These are phyloP conservation scores for Loxodes magnus DNA, from an alignment of 73 alveolate species.

Conservation along the genomic window DNA sequence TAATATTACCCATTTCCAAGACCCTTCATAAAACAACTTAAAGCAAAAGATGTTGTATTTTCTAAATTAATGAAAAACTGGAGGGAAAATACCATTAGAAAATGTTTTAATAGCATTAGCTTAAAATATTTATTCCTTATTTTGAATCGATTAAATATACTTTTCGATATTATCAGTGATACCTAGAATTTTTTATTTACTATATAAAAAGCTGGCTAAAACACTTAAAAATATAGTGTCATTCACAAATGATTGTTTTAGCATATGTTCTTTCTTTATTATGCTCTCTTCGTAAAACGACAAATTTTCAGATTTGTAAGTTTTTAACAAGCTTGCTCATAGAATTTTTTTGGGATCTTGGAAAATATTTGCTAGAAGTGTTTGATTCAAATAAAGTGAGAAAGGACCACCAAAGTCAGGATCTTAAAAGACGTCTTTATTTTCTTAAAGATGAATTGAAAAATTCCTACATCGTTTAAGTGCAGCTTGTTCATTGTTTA, in stretches of 20 bases:
- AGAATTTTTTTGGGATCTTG: constrained; percentile 26
- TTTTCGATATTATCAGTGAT: too few relatives aligned
- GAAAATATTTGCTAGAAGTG: constrained; percentile 8
- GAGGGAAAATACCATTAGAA: constrained; percentile 97
- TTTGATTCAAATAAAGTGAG: constrained; percentile 18
- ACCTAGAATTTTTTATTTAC: constrained; percentile 86
- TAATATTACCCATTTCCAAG: constrained; percentile 82
- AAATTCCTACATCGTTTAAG: constrained; percentile 12
- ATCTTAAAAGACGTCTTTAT: constrained; percentile 25
- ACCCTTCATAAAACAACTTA: constrained; percentile 79
- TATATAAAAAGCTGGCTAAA: constrained; percentile 82
- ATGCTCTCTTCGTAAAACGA: constrained; percentile 31
- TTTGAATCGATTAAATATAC: too few relatives aligned
- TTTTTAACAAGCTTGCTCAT: constrained; percentile 27
- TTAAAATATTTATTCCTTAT: too few relatives aligned
- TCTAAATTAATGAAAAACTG: constrained; percentile 80
- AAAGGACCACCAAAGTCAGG: constrained; percentile 42
- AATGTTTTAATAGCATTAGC: too few relatives aligned
- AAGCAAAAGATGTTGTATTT: constrained; percentile 82
- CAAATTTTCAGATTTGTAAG: constrained; percentile 11
- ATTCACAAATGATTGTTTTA: constrained; percentile 75
- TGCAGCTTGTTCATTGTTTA: constrained; percentile 35
- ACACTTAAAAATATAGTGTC: constrained; percentile 98
- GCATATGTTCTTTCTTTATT: constrained; percentile 26
- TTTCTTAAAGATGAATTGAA: constrained; percentile 10